Conservation (phyloP, 2,329 filamentous ascomycete species). For the Scytalidium lignicola region DNA sequence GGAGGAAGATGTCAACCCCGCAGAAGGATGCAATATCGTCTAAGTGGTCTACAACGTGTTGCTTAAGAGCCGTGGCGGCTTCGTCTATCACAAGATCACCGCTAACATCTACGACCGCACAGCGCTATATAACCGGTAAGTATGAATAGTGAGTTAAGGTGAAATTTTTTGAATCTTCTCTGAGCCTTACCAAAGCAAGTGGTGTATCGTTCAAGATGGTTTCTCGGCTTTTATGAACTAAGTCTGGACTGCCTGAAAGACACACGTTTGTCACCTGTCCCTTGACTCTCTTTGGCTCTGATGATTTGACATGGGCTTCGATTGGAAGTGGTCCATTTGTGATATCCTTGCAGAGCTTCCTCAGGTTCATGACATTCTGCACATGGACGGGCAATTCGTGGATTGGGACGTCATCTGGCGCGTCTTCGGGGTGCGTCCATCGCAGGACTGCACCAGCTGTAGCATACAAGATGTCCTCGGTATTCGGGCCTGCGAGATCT, state of each 20-base stretch:
- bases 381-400: constrained; percentile 90
- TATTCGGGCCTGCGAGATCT: constrained; percentile 85
- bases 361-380: constrained; percentile 76
- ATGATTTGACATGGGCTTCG: constrained; percentile 78
- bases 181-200: constrained; percentile 72
- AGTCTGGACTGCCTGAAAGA: constrained; percentile 79
- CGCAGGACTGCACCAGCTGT: constrained; percentile 80
- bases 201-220: constrained; percentile 88
- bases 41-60: constrained; percentile 74
- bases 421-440: constrained; percentile 90
- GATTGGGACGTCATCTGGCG: constrained; percentile 75
- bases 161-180: neutral
- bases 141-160: constrained; percentile 1
- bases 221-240: constrained; percentile 84
- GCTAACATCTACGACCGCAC: constrained; percentile 89
- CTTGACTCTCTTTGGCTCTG: constrained; percentile 67
- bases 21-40: constrained; percentile 84
- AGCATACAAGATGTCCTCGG: constrained; percentile 90
- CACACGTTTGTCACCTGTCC: constrained; percentile 80
- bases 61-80: constrained; percentile 60
- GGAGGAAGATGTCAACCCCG: constrained; percentile 92
- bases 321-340: constrained; percentile 66
- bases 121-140: constrained; percentile 59
- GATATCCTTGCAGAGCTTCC: constrained; percentile 76
- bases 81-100: constrained; percentile 81